Conservation (phyloP, 345 rosid genomes). For the Syzygium aromaticum region DNA sequence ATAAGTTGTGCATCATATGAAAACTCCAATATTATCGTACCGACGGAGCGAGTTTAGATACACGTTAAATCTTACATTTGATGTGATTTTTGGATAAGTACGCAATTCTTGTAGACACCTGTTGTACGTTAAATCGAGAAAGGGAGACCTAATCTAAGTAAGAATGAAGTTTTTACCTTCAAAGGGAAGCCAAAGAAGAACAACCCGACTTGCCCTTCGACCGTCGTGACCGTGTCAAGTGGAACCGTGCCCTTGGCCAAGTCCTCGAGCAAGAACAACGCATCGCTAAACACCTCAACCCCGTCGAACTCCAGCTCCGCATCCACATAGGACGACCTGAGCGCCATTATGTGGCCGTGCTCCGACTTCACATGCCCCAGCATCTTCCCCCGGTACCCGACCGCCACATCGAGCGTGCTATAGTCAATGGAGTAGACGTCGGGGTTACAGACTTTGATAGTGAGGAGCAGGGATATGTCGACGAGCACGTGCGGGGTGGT, state of each 20-base stretch:
- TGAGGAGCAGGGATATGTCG: constrained; percentile 46
- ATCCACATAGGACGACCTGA: constrained; percentile 49
- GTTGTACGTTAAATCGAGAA: background rate
- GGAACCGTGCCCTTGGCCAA: constrained; percentile 27
- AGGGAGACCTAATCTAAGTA: background rate
- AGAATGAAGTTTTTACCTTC: constrained; percentile 30
- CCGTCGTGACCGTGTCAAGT: constrained; percentile 42
- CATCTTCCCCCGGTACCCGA: constrained; percentile 59
- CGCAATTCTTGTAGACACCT: background rate
- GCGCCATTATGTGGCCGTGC: constrained; percentile 52
- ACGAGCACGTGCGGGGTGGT: constrained; percentile 31
- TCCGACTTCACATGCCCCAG: constrained; percentile 60
- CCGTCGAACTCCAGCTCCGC: constrained; percentile 58
- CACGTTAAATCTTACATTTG: background rate
- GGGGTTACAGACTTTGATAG: constrained; percentile 47
- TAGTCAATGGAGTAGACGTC: constrained; percentile 70
- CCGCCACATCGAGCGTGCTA: constrained; percentile 35
- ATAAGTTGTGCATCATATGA: background rate
- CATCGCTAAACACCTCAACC: constrained; percentile 48
- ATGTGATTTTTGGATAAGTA: background rate
- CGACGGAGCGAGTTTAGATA: background rate
- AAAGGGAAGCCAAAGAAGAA: constrained; percentile 47
- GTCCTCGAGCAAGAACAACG: constrained; percentile 38
- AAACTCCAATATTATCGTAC: background rate
- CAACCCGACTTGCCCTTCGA: constrained; percentile 53